Conservation (phyloP, 345 rosid species). For the Cardamine chenopodiifolia region DNA sequence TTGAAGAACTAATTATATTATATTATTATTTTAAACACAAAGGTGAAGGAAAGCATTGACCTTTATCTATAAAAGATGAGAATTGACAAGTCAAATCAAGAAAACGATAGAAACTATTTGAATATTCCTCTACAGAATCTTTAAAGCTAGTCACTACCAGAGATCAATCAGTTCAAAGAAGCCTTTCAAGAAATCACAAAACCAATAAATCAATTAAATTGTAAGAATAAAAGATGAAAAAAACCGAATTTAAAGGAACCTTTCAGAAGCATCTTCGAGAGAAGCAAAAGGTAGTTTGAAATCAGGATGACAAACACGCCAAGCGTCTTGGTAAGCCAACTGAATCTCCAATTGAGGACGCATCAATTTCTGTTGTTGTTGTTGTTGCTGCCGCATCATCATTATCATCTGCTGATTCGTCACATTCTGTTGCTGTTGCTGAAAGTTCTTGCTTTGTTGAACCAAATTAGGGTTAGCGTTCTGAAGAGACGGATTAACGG, state of each 20-base stretch:
- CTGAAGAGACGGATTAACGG: slow-evolving; percentile 47
- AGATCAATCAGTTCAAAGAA: not conserved
- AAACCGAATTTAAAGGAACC: slow-evolving; percentile 50
- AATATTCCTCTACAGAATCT: not conserved
- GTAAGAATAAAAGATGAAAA: not conserved
- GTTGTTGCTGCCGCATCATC: slow-evolving; percentile 28
- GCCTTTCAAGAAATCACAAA: not conserved
- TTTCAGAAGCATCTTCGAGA: slow-evolving; percentile 92
- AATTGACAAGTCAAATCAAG: not conserved
- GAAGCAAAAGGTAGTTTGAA: slow-evolving; percentile 82
- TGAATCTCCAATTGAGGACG: slow-evolving; percentile 80
- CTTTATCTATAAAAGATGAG: slow-evolving; percentile 12
- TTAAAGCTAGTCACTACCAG: not conserved
- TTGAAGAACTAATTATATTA: not conserved
- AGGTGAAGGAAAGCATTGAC: not conserved
- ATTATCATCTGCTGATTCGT: slow-evolving; percentile 38
- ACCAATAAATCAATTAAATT: not conserved
- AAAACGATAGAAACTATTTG: not conserved
- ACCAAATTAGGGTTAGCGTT: slow-evolving; percentile 45
- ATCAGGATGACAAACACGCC: slow-evolving; percentile 93
- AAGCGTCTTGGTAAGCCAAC: slow-evolving; percentile 92
- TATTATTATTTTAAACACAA: not conserved
- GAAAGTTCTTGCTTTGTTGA: slow-evolving; percentile 36
- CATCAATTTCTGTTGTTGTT: slow-evolving; percentile 58
- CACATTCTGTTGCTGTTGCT: slow-evolving; percentile 38